Evolutionary conservation across 2,329 filamentous ascomycete genomes (phyloP).

Genomic region (Aspergillus pseudonomiae): DNA sequence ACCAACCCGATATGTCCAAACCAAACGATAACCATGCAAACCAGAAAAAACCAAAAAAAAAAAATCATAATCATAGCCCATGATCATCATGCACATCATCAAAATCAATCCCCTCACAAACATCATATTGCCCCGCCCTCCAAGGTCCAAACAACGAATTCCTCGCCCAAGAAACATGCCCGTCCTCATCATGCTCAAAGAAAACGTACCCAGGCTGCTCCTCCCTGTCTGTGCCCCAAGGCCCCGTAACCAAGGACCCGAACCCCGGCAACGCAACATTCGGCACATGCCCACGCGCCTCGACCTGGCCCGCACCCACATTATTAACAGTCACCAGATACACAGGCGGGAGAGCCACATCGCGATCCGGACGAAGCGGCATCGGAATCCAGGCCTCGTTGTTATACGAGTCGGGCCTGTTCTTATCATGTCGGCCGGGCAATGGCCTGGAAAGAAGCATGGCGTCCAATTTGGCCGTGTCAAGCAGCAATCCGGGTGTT

Average conservation of each 20-base stretch:
- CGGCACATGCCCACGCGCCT: constrained; percentile 42
- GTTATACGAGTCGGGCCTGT: constrained; percentile 38
- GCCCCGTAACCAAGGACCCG: constrained; percentile 33
- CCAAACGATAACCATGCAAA: not conserved
- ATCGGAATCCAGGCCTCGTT: constrained; percentile 44
- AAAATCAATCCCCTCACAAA: constrained; percentile 43
- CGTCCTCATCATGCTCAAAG: constrained; percentile 42
- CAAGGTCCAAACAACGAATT: constrained; percentile 43
- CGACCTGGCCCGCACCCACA: constrained; percentile 34
- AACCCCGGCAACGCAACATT: constrained; percentile 38
- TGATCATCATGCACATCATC: constrained; percentile 26
- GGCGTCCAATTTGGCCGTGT: constrained; percentile 41
- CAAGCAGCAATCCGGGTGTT: constrained; percentile 44
- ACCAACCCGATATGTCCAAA: constrained; percentile 1
- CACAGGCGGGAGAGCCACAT: constrained; percentile 35
- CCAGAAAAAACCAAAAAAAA: constrained; percentile 1
- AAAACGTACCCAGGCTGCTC: constrained; percentile 42
- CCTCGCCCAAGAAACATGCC: constrained; percentile 33
- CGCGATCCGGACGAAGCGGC: constrained; percentile 37
- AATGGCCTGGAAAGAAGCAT: constrained; percentile 41
- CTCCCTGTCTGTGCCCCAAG: constrained; percentile 21
- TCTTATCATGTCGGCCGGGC: constrained; percentile 36
- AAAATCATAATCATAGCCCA: constrained; percentile 24
- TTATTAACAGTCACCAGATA: constrained; percentile 45
- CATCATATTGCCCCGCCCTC: constrained; percentile 38